Evolutionary conservation across 805 yeast species (phyloP).

Genomic region (Scheffersomyces stipitis): DNA sequence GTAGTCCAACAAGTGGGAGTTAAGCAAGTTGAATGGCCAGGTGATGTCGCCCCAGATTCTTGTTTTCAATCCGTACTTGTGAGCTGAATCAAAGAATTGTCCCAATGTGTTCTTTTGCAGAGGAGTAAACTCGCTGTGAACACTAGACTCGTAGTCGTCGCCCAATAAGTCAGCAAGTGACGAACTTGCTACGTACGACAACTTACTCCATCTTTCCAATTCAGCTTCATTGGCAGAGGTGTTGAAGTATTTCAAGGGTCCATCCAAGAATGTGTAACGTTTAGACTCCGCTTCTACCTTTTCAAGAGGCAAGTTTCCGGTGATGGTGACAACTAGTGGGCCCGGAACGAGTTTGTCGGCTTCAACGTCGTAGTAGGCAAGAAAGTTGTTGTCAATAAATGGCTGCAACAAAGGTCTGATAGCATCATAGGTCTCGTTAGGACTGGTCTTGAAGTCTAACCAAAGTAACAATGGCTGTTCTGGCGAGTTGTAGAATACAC

Average conservation of each 20-base stretch:
- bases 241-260: slow-evolving; percentile 40
- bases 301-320: slow-evolving; percentile 62
- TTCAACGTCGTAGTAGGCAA: slow-evolving; percentile 47
- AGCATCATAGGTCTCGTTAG: slow-evolving; percentile 46
- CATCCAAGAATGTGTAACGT: slow-evolving; percentile 53
- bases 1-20: slow-evolving; percentile 50
- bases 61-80: slow-evolving; percentile 49
- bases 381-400: slow-evolving; percentile 47
- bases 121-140: slow-evolving; percentile 28
- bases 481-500: slow-evolving; percentile 44
- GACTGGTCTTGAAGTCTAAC: slow-evolving; percentile 62
- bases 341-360: slow-evolving; percentile 39
- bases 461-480: slow-evolving; percentile 57
- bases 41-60: slow-evolving; percentile 72
- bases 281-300: slow-evolving; percentile 20
- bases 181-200: slow-evolving; percentile 43
- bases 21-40: slow-evolving; percentile 56
- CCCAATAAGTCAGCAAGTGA: slow-evolving; percentile 38
- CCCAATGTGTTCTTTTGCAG: slow-evolving; percentile 29
- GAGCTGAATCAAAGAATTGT: slow-evolving; percentile 42
- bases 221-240: slow-evolving; percentile 20
- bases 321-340: slow-evolving; percentile 62
- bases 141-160: slow-evolving; percentile 10
- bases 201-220: slow-evolving; percentile 20
- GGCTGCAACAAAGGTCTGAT: slow-evolving; percentile 47